Base-by-base conservation (phyloP, 2,329 filamentous ascomycete genomes). In the Mariannaea sp. region DNA sequence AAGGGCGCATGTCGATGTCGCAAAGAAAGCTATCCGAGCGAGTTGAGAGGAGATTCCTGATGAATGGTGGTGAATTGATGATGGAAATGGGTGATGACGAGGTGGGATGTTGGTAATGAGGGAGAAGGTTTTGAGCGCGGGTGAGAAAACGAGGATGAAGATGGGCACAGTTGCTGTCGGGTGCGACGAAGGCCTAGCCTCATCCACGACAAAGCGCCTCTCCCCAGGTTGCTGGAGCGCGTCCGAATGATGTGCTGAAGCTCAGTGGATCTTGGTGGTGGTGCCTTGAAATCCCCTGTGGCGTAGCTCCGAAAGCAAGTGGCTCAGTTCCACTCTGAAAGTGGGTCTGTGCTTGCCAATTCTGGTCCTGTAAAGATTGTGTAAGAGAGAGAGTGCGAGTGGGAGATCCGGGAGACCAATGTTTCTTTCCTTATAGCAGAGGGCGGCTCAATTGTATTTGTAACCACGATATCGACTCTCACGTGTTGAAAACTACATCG, bases 171-270 rank as follows among this genome's bases (percentile, higher is more conserved):
- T 45, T 49, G 22, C 36, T 12, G 36, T 29, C 26, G 26, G 26
- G 26, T 60, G 58, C 59, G 32, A 56, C 61, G 59, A 52, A 59
- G 50, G 56, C 42, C 56, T 60, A 54, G 47, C 47, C 46, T 49
- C 46, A 49, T 39, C 47, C 47, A 44, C 44, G 42, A 57, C 20
- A 47, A 39, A 53, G 51, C 45, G 45, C 27, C 45, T 40, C 43
- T 10, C 32, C 19, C 19, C 40, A 30, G 26, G 35, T 38, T 46
- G 60, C 60, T 64, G 49, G 56, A 50, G 62, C 64, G 64, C 64
- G 64, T 67, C 61, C n/a, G n/a, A 59, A 55, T 52, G 57, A 59
- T 56, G 56, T 56, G 49, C 56, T 60, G 56, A 57, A 60, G 32
- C 27, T 50, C 44, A 56, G 46, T 56, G 44, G 56, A 49, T 44